Evolutionary conservation across 73 alveolate species (phyloP), one percentile per base, ranked within the genome.

Genomic region (Vitrella brassicaformis): DNA sequence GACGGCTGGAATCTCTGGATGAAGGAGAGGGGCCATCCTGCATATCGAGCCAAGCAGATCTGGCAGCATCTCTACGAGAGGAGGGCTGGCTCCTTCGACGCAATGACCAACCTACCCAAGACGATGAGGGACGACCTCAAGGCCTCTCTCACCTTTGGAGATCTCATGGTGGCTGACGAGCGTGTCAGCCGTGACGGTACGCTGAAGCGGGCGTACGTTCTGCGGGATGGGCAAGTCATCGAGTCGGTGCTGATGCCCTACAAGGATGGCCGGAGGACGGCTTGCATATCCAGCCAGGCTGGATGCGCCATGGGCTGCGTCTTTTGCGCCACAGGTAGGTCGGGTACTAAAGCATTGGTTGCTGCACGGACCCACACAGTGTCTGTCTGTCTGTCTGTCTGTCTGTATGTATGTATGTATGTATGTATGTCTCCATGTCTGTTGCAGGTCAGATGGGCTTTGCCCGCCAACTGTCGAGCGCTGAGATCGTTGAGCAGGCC

Each of bases 171-270:
- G 4, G 56, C 56, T 39, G 56, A 39, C 14, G 56, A 39, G 14
- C 56, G 14, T 8, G 56, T 39, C 22, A 39, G 56, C 56, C 25
- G 69, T 1, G 69, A 56, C 28, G 69, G 69, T 1, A 56, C 69
- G 4, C 7, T 56, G 10, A 56, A 74, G 83, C 46, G 67, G 25
- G 83, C 83, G 0, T 76, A 76, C 30, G 76, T 71, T 19, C 71
- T 76, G 29, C 76, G 75, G 25, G 83, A 68, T 9, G 76, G 71
- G 29, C 71, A 68, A 25, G 76, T 74, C 46, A 76, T 76, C 28
- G 83, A 76, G 71, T 67, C 83, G 0, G 83, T 76, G 73, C 66
- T 76, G 66, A 76, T 76, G 83, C 83, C 83, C 46, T 76, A 76
- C 71, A 69, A 47, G 56, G 81, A 32, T 22, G 0, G 18, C 29